Conservation (phyloP, 768 basidiomycete genomes). For the Tulasnella sp. region DNA sequence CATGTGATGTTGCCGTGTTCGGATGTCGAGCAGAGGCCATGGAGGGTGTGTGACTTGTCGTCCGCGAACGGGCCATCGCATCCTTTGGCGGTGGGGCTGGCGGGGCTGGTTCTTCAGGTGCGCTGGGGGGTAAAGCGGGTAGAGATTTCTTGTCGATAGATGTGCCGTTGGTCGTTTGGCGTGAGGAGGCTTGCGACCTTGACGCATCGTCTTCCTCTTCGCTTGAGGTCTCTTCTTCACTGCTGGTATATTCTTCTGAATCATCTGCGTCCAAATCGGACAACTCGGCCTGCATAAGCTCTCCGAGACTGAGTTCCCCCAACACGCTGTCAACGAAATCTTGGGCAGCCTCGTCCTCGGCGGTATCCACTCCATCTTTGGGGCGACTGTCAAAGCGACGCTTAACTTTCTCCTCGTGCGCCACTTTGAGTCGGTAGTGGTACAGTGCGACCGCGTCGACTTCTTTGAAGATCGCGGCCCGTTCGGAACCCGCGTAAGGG, state of each 20-base stretch:
- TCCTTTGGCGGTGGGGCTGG: background rate
- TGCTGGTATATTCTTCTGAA: conserved; percentile 19
- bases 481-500: conserved; percentile 67
- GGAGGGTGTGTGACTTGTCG: no score
- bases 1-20: no score
- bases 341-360: conserved; percentile 73
- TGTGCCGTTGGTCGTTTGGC: conserved; percentile 5
- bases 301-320: conserved; percentile 68
- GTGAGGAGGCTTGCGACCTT: background rate
- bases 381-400: conserved; percentile 56
- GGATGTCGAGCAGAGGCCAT: no score
- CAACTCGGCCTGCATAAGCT: conserved; percentile 63
- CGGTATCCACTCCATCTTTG: conserved; percentile 41
- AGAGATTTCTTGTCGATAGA: background rate
- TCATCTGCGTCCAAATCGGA: conserved; percentile 29
- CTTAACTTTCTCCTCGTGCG: conserved; percentile 86
- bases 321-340: conserved; percentile 71
- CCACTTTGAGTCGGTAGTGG: conserved; percentile 87
- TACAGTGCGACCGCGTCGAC: conserved; percentile 82
- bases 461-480: conserved; percentile 65
- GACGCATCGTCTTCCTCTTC: conserved; percentile 38
- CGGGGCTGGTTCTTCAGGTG: background rate
- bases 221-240: conserved; percentile 30
- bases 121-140: background rate
- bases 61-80: background rate